These are phyloP conservation scores for Porogramme epimiltina DNA, from an alignment of 1,284 basidiomycete genomes.

Conservation along the genomic window DNA sequence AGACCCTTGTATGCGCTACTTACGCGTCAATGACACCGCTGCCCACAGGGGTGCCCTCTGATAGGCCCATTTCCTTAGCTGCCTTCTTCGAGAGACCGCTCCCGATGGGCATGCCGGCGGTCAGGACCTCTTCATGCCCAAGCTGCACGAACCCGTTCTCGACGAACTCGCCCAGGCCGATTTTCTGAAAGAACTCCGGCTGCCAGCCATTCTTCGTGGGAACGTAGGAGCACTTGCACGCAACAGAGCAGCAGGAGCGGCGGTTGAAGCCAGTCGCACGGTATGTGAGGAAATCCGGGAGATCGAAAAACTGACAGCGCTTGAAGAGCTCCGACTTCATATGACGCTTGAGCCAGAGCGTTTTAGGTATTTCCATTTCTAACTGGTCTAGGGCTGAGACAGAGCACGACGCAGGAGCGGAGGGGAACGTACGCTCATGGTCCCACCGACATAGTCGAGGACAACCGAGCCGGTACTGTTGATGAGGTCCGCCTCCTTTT, in stretches of 20 bases:
- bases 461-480: constrained; percentile 86
- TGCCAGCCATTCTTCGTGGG: constrained; percentile 85
- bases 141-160: constrained; percentile 76
- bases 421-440: constrained; percentile 80
- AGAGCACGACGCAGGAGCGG: background rate
- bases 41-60: constrained; percentile 91
- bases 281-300: constrained; percentile 97
- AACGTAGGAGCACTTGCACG: constrained; percentile 98
- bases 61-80: constrained; percentile 84
- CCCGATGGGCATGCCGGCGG: constrained; percentile 93
- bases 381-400: constrained; percentile 49
- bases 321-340: constrained; percentile 81
- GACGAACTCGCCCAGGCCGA: constrained; percentile 76
- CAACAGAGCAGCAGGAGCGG: constrained; percentile 91
- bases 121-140: constrained; percentile 72
- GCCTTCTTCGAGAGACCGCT: constrained; percentile 78
- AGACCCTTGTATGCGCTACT: constrained; percentile 27
- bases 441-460: constrained; percentile 94
- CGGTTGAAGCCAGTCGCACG: constrained; percentile 80
- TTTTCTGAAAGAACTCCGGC: constrained; percentile 82
- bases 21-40: constrained; percentile 95
- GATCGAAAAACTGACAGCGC: constrained; percentile 92
- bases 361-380: constrained; percentile 97
- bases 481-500: constrained; percentile 89
- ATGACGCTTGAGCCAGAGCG: constrained; percentile 93